phyloP scores from a whole-genome alignment of 352 stramenopile species.

The Phytopythium litorale region DNA sequence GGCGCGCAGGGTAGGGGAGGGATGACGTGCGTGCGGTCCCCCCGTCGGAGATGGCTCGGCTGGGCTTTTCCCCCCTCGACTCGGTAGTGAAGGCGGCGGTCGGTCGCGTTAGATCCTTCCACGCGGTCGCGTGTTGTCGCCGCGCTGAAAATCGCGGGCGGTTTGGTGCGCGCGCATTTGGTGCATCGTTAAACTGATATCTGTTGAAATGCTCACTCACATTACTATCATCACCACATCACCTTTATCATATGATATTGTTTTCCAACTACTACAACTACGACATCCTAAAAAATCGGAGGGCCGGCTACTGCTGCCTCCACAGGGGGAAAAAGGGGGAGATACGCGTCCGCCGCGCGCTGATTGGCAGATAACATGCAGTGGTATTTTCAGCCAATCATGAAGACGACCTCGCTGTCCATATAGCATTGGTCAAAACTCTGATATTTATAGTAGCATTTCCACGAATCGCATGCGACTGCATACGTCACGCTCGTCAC shows the following conservation, averaged over 20 bases:
- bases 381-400: not conserved
- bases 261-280: too few species aligned
- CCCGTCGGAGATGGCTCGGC: too few species aligned
- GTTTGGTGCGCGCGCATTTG: too few species aligned
- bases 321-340: not conserved
- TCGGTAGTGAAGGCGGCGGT: not conserved
- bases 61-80: not conserved
- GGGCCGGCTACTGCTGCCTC: not conserved
- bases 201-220: too few species aligned
- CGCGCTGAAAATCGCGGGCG: not conserved
- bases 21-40: not conserved
- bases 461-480: not conserved
- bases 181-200: too few species aligned
- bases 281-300: too few species aligned
- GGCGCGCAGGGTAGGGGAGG: not conserved
- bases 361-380: not conserved
- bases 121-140: constrained; percentile 9
- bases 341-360: not conserved
- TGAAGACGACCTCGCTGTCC: not conserved
- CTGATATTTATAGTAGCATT: not conserved
- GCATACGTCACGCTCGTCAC: constrained; percentile 4
- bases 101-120: constrained; percentile 18
- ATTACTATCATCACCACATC: too few species aligned
- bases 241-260: too few species aligned
- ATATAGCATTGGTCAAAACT: not conserved